Evolutionary conservation across 495 filamentous ascomycete genomes (phyloP), one percentile per base, ranked within the genome.

Genomic region (Chaetomium tenue): DNA sequence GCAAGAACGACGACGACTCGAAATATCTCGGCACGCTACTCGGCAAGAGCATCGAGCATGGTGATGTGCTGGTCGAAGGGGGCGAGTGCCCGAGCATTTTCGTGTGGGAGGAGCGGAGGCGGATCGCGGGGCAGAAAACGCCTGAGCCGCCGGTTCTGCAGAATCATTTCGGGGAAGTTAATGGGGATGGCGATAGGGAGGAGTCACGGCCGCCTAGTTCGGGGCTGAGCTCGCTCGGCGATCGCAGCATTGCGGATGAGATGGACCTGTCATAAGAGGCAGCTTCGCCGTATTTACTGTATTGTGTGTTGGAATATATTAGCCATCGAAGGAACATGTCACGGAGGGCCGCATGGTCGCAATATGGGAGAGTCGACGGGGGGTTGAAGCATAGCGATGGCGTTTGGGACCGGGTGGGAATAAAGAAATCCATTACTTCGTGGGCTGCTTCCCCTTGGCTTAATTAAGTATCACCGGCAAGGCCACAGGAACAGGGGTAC

Each of bases 11-110:
- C 39, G 91, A 94, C 66, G 90, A 93, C 65, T 86, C 88, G 12
- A 84, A 92, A 65, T 96, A 88, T 74, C 82, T 86, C 39, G 91
- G 91, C 3, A 95, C 92, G 5, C 81, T 91, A 0, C 75, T 97
- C 13, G 92, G 92, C 3, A 87, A 86, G 66, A 74, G 76, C 52
- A 83, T 81, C 28, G 89, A 92, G 61, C 86, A 88, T 44, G 84
- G 85, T 67, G 81, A 84, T 3, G 71, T 93, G 25, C 75, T 81
- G 51, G 85, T 93, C 40, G 91, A 94, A 68, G 91, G 91, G 33
- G 88, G 89, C 33, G 76, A 82, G 18, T 82, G 80, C 22, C 85
- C 83, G 37, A 89, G 82, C 67, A 81, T 95, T 30, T 77, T 79
- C 4, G 86, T 87, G 55, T 96, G 91, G 91, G 72, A 77, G 44